These are phyloP conservation scores for Aphanomyces stellatus DNA, from an alignment of 352 stramenopile genomes.

Conservation along the genomic window DNA sequence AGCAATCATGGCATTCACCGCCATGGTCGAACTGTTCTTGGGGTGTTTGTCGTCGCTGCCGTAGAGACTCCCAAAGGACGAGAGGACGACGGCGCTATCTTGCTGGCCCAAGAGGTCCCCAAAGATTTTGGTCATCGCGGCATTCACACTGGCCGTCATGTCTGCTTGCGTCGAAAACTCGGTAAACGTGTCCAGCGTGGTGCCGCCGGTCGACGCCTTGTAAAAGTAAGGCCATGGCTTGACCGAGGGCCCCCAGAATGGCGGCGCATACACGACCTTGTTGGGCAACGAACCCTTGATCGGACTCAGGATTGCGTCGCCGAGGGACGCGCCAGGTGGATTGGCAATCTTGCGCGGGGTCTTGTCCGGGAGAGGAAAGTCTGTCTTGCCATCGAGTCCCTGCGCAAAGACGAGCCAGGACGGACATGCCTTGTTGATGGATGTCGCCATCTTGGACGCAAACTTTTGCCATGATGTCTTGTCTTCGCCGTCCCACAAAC, in stretches of 20 bases:
- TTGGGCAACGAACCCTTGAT: constrained; percentile 47
- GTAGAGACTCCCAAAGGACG: constrained; percentile 68
- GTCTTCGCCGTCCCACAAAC: constrained; percentile 65
- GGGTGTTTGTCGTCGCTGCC: constrained; percentile 45
- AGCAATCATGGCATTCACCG: constrained; percentile 49
- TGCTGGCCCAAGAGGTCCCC: constrained; percentile 40
- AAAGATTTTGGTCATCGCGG: constrained; percentile 82
- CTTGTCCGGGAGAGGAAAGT: constrained; percentile 51
- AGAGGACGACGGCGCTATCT: constrained; percentile 56
- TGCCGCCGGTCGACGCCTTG: constrained; percentile 30
- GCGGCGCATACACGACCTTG: constrained; percentile 78
- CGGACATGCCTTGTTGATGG: constrained; percentile 54
- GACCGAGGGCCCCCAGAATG: constrained; percentile 67
- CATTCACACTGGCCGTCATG: constrained; percentile 51
- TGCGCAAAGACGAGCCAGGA: constrained; percentile 74
- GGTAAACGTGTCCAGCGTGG: constrained; percentile 55
- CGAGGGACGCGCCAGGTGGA: constrained; percentile 56
- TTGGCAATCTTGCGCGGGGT: constrained; percentile 78
- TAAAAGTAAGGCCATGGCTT: constrained; percentile 62
- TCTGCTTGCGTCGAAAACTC: constrained; percentile 44
- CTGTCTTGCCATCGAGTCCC: constrained; percentile 53
- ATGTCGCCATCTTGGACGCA: constrained; percentile 55
- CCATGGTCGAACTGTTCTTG: constrained; percentile 62
- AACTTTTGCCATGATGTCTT: constrained; percentile 68
- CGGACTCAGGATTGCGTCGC: constrained; percentile 30